These are phyloP conservation scores for Backusella macrospora DNA, from an alignment of 192 early-diverging fungal genomes.

Conservation along the genomic window DNA sequence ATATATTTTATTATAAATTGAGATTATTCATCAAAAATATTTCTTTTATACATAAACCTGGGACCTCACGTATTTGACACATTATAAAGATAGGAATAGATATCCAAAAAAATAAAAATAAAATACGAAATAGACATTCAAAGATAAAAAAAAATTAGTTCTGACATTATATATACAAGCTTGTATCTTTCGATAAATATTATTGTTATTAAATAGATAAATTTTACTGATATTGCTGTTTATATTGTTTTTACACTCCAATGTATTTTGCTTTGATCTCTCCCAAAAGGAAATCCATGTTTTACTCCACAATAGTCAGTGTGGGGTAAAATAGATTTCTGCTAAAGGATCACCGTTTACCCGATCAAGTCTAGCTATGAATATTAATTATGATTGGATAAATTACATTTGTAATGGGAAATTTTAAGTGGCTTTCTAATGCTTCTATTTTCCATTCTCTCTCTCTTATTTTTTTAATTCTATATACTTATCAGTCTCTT, in stretches of 20 bases:
- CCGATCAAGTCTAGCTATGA: not conserved
- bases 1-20: too few species aligned
- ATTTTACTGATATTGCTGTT: not conserved
- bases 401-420: constrained; percentile 10
- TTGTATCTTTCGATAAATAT: not conserved
- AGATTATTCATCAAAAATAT: too few species aligned
- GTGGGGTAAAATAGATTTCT: not conserved
- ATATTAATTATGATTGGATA: not conserved
- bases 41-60: too few species aligned
- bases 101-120: not conserved
- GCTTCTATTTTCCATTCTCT: constrained; percentile 5
- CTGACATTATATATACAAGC: not conserved
- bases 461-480: too few species aligned
- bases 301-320: not conserved
- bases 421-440: constrained; percentile 11
- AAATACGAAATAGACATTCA: not conserved
- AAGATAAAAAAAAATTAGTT: not conserved
- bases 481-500: too few species aligned
- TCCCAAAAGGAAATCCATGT: not conserved
- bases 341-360: not conserved
- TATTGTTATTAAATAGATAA: not conserved
- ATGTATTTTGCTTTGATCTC: not conserved
- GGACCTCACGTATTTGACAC: too few species aligned
- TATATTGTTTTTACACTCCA: not conserved
- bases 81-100: not conserved